A percentile compares a stretch with the other conserved stretches of the same genome.
Evolutionary conservation across 768 basidiomycete genomes (phyloP).

Genomic region (Leccinum incarnatum): DNA sequence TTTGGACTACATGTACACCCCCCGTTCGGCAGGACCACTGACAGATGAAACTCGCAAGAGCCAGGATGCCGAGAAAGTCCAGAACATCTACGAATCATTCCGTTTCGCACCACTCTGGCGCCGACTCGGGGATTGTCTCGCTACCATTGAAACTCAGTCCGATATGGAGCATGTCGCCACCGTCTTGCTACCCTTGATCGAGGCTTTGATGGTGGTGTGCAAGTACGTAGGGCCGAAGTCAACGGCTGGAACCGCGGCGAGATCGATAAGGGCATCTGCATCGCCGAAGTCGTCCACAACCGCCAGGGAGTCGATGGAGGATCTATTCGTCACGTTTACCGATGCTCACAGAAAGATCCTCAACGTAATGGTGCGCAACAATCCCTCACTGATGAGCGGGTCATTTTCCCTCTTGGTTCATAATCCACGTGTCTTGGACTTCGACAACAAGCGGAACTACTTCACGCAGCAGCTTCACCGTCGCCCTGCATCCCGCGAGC

Average conservation of each 20-base stretch:
- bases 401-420: slow-evolving; percentile 95
- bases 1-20: slow-evolving; percentile 93
- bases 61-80: slow-evolving; percentile 76
- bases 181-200: slow-evolving; percentile 90
- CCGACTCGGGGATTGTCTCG: slow-evolving; percentile 85
- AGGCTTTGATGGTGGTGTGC: slow-evolving; percentile 97
- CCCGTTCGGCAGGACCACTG: slow-evolving; percentile 44
- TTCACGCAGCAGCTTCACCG: slow-evolving; percentile 90
- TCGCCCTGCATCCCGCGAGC: slow-evolving; percentile 74
- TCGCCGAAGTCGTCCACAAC: slow-evolving; percentile 70
- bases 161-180: slow-evolving; percentile 88
- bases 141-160: slow-evolving; percentile 73
- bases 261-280: slow-evolving; percentile 57
- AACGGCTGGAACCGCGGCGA: slow-evolving; percentile 40
- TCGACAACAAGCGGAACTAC: slow-evolving; percentile 99
- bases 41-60: slow-evolving; percentile 37
- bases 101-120: slow-evolving; percentile 87
- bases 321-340: slow-evolving; percentile 90
- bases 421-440: slow-evolving; percentile 95
- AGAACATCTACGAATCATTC: slow-evolving; percentile 89
- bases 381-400: slow-evolving; percentile 96
- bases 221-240: slow-evolving; percentile 83
- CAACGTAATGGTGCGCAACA: slow-evolving; percentile 97
- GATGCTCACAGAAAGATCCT: slow-evolving; percentile 90
- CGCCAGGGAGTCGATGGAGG: slow-evolving; percentile 77